These are phyloP conservation scores for Cyclocybe aegerita DNA, from an alignment of 768 basidiomycete species.

Conservation along the genomic window DNA sequence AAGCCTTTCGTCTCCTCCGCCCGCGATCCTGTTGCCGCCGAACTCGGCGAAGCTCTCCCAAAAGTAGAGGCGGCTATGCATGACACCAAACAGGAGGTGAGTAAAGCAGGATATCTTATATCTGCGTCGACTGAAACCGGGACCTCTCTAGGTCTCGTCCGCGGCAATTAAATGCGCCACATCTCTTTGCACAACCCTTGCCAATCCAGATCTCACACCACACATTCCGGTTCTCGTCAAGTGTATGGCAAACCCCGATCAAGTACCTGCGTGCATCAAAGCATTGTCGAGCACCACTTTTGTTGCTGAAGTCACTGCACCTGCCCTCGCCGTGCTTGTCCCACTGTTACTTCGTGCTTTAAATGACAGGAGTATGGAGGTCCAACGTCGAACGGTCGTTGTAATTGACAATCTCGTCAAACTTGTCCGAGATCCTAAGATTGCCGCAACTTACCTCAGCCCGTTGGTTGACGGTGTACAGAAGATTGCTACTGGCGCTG, in stretches of 20 bases:
- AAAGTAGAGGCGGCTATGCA: constrained; percentile 91
- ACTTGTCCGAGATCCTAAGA: constrained; percentile 86
- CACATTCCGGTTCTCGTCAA: constrained; percentile 90
- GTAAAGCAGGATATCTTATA: constrained; percentile 14
- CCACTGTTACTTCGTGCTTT: constrained; percentile 88
- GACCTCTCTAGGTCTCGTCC: constrained; percentile 62
- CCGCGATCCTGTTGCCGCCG: constrained; percentile 75
- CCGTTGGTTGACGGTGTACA: constrained; percentile 88
- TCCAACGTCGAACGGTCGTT: constrained; percentile 90
- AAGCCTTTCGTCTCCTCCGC: constrained; percentile 70
- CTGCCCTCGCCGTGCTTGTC: constrained; percentile 94
- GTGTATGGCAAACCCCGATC: constrained; percentile 89
- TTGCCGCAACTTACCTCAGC: constrained; percentile 88
- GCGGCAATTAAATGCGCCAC: constrained; percentile 90
- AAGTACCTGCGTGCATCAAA: constrained; percentile 93
- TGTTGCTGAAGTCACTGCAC: constrained; percentile 94
- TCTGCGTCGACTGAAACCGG: background rate
- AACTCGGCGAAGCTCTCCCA: constrained; percentile 80
- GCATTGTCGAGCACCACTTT: constrained; percentile 93
- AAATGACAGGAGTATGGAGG: constrained; percentile 95
- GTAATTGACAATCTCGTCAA: constrained; percentile 97
- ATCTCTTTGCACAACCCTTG: constrained; percentile 83
- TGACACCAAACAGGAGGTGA: constrained; percentile 92
- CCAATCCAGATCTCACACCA: constrained; percentile 88
- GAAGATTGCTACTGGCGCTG: constrained; percentile 85